phyloP scores from a whole-genome alignment of 176 grass and related monocot species.

The Rhynchospora pubera region DNA sequence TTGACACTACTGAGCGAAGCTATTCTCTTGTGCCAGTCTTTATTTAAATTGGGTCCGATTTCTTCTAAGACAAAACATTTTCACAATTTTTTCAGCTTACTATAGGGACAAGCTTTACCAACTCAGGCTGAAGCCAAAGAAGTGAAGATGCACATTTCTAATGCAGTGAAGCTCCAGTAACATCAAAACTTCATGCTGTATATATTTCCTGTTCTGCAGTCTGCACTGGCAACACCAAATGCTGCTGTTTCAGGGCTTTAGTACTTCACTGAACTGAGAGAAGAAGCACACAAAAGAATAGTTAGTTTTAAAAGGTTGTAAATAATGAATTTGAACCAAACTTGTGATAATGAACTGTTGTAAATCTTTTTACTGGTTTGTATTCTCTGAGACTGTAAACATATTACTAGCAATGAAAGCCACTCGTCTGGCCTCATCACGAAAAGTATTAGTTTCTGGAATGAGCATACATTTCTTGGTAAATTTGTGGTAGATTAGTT shows the following conservation, averaged over 20 bases:
- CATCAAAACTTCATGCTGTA: conserved; percentile 22
- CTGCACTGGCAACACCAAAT: background rate
- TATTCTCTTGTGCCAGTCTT: conserved; percentile 10
- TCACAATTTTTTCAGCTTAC: conserved; percentile 45
- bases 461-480: no score
- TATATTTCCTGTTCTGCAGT: background rate
- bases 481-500: no score
- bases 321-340: background rate
- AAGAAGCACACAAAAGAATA: background rate
- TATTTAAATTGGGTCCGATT: background rate
- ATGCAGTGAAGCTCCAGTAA: background rate
- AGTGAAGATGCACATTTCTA: conserved; percentile 33
- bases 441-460: no score
- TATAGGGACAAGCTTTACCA: conserved; percentile 77
- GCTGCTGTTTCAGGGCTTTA: background rate
- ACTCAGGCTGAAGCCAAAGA: conserved; percentile 73
- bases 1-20: background rate
- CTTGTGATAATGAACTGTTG: background rate
- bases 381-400: background rate
- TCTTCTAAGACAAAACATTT: conserved; percentile 6
- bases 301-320: background rate
- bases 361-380: background rate
- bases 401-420: background rate
- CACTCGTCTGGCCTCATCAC: background rate
- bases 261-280: background rate